Conservation (phyloP, 163 green algal genomes). For the Volvox carteri region DNA sequence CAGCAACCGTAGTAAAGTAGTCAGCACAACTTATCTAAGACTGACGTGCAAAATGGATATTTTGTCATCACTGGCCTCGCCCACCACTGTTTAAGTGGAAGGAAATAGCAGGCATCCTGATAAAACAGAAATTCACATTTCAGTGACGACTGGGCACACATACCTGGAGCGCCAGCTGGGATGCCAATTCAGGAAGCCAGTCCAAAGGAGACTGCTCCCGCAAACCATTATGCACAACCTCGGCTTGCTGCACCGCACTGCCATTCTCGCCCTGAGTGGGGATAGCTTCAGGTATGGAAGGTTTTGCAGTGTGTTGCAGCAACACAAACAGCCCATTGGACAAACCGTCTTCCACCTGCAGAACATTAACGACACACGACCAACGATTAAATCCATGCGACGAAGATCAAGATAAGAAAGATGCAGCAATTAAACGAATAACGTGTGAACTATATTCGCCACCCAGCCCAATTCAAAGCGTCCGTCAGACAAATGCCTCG, state of each 20-base stretch:
- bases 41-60: conserved; percentile 86
- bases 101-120: background rate
- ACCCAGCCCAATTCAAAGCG: too few species aligned
- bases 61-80: conserved; percentile 72
- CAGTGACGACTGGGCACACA: background rate
- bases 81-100: background rate
- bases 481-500: conserved; percentile 77
- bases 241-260: background rate
- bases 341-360: conserved; percentile 59
- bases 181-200: conserved; percentile 67
- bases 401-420: too few species aligned
- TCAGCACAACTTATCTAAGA: conserved; percentile 66
- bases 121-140: background rate
- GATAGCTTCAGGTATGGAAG: background rate
- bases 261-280: conserved; percentile 45
- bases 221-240: background rate
- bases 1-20: conserved; percentile 74
- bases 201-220: conserved; percentile 12
- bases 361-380: too few species aligned
- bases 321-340: conserved; percentile 65
- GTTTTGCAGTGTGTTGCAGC: conserved; percentile 46
- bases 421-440: too few species aligned
- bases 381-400: too few species aligned
- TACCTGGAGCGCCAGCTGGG: conserved; percentile 68
- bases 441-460: too few species aligned